A percentile compares a stretch with the other conserved stretches of the same genome.
These are phyloP conservation scores for Sherardia arvensis DNA, from an alignment of 257 asterid genomes.

Conservation along the genomic window DNA sequence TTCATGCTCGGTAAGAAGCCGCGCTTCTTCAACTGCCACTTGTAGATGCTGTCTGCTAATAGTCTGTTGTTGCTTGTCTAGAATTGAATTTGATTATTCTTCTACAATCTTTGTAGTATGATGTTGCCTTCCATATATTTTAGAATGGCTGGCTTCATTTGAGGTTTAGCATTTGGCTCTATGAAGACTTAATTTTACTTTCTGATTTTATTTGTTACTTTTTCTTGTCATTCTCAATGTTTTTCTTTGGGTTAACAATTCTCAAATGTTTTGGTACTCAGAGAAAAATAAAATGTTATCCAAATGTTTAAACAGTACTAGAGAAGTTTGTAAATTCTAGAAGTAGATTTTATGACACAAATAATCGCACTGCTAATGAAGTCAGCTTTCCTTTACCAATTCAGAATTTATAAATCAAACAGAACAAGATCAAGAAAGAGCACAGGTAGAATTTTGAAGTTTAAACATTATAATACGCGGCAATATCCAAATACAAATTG, in stretches of 20 bases:
- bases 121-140: conserved; percentile 23
- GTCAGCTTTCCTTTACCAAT: too few species aligned
- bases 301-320: too few species aligned
- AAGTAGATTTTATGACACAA: too few species aligned
- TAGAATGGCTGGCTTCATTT: conserved; percentile 24
- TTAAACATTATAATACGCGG: not conserved
- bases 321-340: too few species aligned
- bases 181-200: not conserved
- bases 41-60: conserved; percentile 14
- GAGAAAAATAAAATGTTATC: too few species aligned
- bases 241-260: too few species aligned
- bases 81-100: conserved; percentile 4
- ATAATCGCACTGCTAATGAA: too few species aligned
- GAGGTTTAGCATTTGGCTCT: not conserved
- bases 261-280: too few species aligned
- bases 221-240: not conserved
- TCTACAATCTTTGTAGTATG: conserved; percentile 2
- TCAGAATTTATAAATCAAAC: not conserved
- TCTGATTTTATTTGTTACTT: not conserved
- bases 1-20: conserved; percentile 31
- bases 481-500: not conserved
- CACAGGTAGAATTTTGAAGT: not conserved
- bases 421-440: not conserved
- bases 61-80: conserved; percentile 18
- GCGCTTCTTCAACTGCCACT: conserved; percentile 3